phyloP scores from a whole-genome alignment of 371 early-diverging fungal species.

The Saksenaea vasiformis region DNA sequence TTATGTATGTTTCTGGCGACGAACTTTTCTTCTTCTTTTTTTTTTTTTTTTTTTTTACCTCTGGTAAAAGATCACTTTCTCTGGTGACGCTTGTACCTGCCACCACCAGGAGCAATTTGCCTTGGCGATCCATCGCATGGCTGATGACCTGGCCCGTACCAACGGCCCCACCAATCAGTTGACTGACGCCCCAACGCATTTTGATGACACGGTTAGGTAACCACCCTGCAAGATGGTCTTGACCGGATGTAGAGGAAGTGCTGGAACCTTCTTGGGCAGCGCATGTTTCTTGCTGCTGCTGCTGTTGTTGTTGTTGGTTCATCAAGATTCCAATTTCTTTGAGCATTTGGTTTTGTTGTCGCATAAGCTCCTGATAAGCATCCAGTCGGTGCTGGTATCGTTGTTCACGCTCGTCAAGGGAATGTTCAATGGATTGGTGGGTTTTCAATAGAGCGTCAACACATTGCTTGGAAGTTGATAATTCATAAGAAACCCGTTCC shows the following conservation, averaged over 20 bases:
- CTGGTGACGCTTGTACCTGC: constrained; percentile 22
- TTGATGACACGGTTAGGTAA: constrained; percentile 4
- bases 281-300: constrained; percentile 10
- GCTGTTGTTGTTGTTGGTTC: constrained; percentile 4
- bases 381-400: constrained; percentile 11
- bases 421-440: constrained; percentile 11
- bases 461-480: constrained; percentile 10
- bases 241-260: background rate
- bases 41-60: constrained; percentile 8
- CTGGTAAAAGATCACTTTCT: constrained; percentile 10
- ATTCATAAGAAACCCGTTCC: constrained; percentile 12
- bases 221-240: background rate
- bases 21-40: background rate
- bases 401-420: constrained; percentile 19
- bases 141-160: constrained; percentile 16
- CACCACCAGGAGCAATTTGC: constrained; percentile 11
- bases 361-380: constrained; percentile 8
- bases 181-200: constrained; percentile 13
- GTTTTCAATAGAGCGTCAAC: constrained; percentile 8
- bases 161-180: constrained; percentile 11
- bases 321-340: constrained; percentile 10
- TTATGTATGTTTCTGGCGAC: background rate
- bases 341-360: constrained; percentile 16
- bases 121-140: constrained; percentile 3
- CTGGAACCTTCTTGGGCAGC: background rate